Base-by-base conservation (phyloP, 345 rosid genomes). In the Salix exigua region DNA sequence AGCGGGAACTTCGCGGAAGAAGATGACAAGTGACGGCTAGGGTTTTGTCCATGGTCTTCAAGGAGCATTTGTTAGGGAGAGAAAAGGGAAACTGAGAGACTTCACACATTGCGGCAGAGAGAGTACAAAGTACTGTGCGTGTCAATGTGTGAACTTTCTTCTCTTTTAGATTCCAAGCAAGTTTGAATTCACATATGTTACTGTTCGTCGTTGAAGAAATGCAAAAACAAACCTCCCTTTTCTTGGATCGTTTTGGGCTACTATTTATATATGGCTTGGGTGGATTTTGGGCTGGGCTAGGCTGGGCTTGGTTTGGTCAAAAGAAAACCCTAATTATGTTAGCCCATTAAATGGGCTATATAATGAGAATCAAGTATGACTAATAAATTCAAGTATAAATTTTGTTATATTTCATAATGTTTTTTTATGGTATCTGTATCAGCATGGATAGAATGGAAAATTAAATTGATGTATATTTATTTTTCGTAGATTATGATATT, bases 11-110 rank as follows among this genome's bases (percentile, higher is more conserved):
- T 0, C 75, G 77, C 28, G 86, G 87, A 5, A 63, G 74, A 4
- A 18, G 88, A 33, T 66, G 81, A 26, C 74, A 83, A 8, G 81
- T 65, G 6, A 83, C 66, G 80, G 87, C 83, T 79, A 92, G 82
- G 87, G 89, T 75, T 82, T 51, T 75, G 8, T 81, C 84, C 80
- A 87, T 82, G 67, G 79, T 1, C 21, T 50, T 53, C 11, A 73
- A 68, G n/a, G 50, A 68, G 71, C 51, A 74, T 26, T 35, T 21
- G 68, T 11, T 40, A 14, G 23, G 11, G 42, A 73, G 61, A 44
- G 71, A 18, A 14, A 31, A 28, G 25, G 53, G 71, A 66, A 53
- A 9, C 18, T 3, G 55, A 26, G 78, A 68, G 53, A 31, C 35
- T 38, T 40, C 23, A 48, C 70, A 44, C 79, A 69, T 76, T 68